Evolutionary conservation across 2,329 filamentous ascomycete species (phyloP).

Genomic region (Alternaria triticina): DNA sequence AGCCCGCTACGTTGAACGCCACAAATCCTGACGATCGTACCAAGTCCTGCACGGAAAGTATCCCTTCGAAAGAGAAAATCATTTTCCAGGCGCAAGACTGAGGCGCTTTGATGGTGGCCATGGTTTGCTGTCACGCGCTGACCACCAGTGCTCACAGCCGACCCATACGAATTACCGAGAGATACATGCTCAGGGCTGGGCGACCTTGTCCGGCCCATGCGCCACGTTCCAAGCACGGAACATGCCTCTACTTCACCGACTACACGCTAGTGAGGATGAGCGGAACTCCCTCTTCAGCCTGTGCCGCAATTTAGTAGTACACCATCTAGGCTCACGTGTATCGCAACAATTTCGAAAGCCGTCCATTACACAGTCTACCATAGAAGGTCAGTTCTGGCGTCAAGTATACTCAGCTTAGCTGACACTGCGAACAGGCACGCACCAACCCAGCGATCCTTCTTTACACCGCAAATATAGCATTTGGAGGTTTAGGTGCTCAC

Average conservation of each 20-base stretch:
- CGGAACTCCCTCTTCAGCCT: not conserved
- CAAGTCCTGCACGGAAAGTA: not conserved
- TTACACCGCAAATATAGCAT: not conserved
- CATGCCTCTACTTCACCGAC: conserved; percentile 8
- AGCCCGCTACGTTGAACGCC: not conserved
- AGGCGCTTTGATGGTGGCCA: not conserved
- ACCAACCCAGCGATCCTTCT: not conserved
- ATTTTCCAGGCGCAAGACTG: not conserved
- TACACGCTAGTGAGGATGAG: conserved; percentile 4
- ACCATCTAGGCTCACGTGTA: not conserved
- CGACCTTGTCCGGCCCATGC: conserved; percentile 9
- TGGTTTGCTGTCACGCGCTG: not conserved
- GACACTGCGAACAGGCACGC: not conserved
- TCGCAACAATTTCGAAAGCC: not conserved
- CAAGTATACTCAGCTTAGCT: conserved; percentile 3
- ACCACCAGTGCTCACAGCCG: not conserved
- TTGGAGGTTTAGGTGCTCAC: not conserved
- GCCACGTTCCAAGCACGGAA: conserved; percentile 8
- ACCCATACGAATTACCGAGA: not conserved
- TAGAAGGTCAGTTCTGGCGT: not conserved
- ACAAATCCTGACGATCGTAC: not conserved
- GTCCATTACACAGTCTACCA: not conserved
- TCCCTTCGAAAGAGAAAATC: not conserved
- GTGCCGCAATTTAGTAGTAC: conserved; percentile 4
- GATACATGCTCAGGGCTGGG: not conserved